phyloP scores from a whole-genome alignment of 805 yeast genomes.

The Saccharomycopsis babjevae region DNA sequence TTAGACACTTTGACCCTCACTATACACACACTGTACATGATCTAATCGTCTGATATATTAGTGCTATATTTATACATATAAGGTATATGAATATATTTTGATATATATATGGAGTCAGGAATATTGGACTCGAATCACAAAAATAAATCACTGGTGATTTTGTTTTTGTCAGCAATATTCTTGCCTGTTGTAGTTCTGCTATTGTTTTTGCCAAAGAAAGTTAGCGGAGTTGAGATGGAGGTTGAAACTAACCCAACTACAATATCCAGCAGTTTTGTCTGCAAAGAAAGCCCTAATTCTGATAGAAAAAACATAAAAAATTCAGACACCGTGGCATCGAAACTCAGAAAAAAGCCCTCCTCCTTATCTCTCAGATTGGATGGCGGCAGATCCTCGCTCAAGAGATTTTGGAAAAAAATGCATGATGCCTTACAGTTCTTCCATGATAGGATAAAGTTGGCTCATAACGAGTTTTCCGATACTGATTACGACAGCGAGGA shows the following conservation, averaged over 20 bases:
- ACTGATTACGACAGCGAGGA: background rate
- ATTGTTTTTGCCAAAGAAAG: background rate
- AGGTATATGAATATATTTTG: too few species aligned
- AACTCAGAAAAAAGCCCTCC: background rate
- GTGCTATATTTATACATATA: too few species aligned
- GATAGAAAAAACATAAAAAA: background rate
- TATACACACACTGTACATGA: too few species aligned
- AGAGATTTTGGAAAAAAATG: background rate
- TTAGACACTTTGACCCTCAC: too few species aligned
- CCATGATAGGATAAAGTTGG: background rate
- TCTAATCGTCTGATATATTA: too few species aligned
- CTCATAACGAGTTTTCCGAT: background rate
- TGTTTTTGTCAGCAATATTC: background rate
- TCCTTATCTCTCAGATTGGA: background rate
- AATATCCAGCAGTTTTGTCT: background rate
- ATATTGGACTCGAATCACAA: background rate
- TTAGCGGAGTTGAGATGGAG: background rate
- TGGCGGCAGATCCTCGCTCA: background rate
- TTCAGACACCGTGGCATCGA: background rate
- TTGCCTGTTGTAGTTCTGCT: background rate
- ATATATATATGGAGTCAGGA: background rate
- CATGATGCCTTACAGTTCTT: background rate
- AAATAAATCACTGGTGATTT: background rate
- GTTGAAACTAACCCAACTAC: background rate
- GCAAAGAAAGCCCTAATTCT: background rate